Base-by-base conservation (phyloP, 768 basidiomycete genomes). In the Collybiopsis confluens region DNA sequence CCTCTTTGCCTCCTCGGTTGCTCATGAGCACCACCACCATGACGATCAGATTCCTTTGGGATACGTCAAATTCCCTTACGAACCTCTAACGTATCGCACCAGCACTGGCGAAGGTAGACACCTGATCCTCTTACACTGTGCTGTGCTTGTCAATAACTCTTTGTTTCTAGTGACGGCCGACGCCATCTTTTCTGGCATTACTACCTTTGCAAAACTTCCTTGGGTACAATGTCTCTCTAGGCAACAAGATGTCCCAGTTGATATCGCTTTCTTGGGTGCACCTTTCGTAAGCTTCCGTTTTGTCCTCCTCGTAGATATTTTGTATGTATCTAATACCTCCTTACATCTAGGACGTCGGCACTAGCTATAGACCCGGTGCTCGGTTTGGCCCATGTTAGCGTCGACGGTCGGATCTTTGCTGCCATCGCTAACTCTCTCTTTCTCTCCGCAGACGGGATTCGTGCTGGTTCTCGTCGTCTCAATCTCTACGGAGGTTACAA, bases 121-220 rank as follows among this genome's bases (percentile, higher is more conserved):
- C 30, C 5, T 33, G 6, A 0, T 20, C 16, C 18, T 20, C 23
- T 47, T 40, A 45, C 21, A 10, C 33, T 45, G 36, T 20, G 23
- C 33, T 13, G 13, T 33, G 30, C 30, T 5, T 13, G 5, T 33
- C 30, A 33, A 13, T 33, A 13, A 33, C n/a, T 33, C 6, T 33
- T 13, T 33, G 30, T 13, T 5, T 13, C 6, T 33, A 33, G 30
- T 33, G 30, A 33, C 30, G 30, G 30, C 30, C 6, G 30, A 33
- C 13, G 9, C 90, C 16, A 71, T 87, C 33, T 94, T 92, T 68
- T 83, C 87, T 43, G 92, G 92, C 8, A 86, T 92, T 30, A 82
- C 83, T 1, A 90, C 90, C 2, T 95, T 93, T 64, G 92, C 92
- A 16, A 92, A 80, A 66, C 76, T 95, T 18, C 90, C 90, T 24